Evolutionary conservation across 2,329 filamentous ascomycete species (phyloP), one percentile per base, ranked within the genome.

Genomic region (Berkeleyomyces rouxiae): DNA sequence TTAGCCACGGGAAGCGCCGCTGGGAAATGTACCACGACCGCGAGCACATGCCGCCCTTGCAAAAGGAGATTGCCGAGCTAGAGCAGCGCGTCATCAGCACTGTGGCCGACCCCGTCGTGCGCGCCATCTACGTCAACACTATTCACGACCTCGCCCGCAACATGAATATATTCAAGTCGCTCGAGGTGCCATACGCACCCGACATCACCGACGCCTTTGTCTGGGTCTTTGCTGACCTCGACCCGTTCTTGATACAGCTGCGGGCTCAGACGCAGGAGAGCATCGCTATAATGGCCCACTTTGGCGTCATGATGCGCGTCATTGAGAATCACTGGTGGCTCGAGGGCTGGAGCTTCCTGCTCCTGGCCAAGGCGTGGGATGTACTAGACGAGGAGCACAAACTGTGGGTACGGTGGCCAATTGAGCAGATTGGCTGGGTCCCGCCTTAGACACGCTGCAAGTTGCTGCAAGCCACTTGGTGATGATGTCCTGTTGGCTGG

Each of bases 121-220:
- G 58, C 37, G 16, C n/a, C 11, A 47, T 62, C 10, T 65, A 65
- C 10, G 11, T 62, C 6, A 46, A 39, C 13, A 61, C 57, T 5
- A 42, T 62, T 2, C 60, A 47, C 36, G 61, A 62, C 36, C 57
- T 65, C 7, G 60, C 63, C 1, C 53, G 63, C 36, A 65, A 65
- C 49, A 65, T 62, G 7, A 62, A 49, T 36, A 57, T 61, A 11
- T 62, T 62, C 31, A 57, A 43, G 9, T 46, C 58, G 13, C 33
- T 51, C n/a, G 60, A 62, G 13, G 44, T 62, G 57, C 43, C 49
- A 11, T 62, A 16, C 42, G 53, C 62, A 23, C 60, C 63, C 1
- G 74, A 76, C 51, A 67, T 71, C n/a, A 68, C 70, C 1, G 74
- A 76, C 62, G 67, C 73, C 1, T 75, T 75, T 61, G 67, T 72